Percentiles rank a stretch among this genome's conserved stretches.
Evolutionary conservation across 225 moss, liverwort and hornwort species (phyloP).

Genomic region (Rhytidiadelphus loreus): DNA sequence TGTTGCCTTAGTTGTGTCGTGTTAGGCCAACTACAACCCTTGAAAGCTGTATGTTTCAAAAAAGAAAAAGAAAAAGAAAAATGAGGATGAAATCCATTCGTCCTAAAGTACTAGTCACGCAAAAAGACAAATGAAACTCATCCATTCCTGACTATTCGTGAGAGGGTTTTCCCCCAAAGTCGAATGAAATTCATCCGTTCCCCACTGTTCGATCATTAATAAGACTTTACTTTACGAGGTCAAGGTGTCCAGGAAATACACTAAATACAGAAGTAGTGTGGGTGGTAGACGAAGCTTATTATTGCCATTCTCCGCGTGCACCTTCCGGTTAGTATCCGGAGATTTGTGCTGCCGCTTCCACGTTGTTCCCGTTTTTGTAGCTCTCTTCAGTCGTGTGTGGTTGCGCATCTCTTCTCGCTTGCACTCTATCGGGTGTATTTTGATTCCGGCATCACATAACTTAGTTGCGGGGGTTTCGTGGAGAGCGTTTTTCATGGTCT

Average conservation of each 20-base stretch:
- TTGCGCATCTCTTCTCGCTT: background rate
- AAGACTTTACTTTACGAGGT: background rate
- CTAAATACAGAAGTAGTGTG: background rate
- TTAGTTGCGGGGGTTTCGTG: background rate
- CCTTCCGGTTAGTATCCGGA: background rate
- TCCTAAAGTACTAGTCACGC: background rate
- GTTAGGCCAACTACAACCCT: no score
- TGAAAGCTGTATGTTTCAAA: no score
- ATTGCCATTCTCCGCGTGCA: background rate
- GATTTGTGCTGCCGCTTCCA: background rate
- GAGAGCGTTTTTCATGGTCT: background rate
- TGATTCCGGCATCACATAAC: background rate
- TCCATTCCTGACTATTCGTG: background rate
- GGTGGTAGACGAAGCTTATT: background rate
- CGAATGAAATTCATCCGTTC: background rate
- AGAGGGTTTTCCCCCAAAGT: background rate
- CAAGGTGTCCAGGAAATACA: background rate
- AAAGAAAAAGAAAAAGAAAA: no score
- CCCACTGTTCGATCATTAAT: background rate
- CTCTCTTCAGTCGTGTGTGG: background rate
- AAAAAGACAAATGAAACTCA: background rate
- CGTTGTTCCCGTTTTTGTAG: background rate
- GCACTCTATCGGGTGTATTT: no score
- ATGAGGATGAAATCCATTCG: background rate
- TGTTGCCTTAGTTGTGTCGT: no score